Evolutionary conservation across 768 basidiomycete species (phyloP).

Genomic region (Daedalea quercina): DNA sequence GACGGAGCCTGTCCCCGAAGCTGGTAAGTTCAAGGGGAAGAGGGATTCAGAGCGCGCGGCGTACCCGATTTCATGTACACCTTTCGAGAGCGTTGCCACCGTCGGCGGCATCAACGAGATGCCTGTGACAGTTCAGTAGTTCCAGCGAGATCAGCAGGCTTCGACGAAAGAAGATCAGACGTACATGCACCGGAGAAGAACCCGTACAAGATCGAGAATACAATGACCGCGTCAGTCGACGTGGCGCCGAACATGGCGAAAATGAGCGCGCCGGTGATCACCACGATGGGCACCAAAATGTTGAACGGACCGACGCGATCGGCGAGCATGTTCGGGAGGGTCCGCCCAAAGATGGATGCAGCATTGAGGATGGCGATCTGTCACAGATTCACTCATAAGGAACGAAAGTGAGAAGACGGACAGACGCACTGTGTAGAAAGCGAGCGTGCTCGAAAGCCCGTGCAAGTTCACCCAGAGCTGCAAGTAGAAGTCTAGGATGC

Average conservation of each 20-base stretch:
- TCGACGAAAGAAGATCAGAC: conserved; percentile 1
- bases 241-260: conserved; percentile 31
- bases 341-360: conserved; percentile 46
- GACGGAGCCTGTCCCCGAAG: conserved; percentile 12
- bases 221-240: conserved; percentile 28
- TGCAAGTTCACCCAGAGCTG: conserved; percentile 12
- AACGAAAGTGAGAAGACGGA: neutral
- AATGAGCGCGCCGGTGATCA: conserved; percentile 29
- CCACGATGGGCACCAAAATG: conserved; percentile 25
- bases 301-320: conserved; percentile 45
- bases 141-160: too few relatives aligned
- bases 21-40: neutral
- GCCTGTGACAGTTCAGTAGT: too few relatives aligned
- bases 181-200: conserved; percentile 37
- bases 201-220: conserved; percentile 40
- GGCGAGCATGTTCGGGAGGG: conserved; percentile 48
- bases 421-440: conserved; percentile 12
- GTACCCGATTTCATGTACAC: conserved; percentile 11
- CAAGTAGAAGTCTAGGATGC: conserved; percentile 12
- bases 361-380: conserved; percentile 44
- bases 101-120: conserved; percentile 13
- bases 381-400: too few relatives aligned
- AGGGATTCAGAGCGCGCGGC: neutral
- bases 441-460: conserved; percentile 8
- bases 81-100: conserved; percentile 4